Conservation (phyloP, 2,329 filamentous ascomycete species). For the Drechmeria coniospora region DNA sequence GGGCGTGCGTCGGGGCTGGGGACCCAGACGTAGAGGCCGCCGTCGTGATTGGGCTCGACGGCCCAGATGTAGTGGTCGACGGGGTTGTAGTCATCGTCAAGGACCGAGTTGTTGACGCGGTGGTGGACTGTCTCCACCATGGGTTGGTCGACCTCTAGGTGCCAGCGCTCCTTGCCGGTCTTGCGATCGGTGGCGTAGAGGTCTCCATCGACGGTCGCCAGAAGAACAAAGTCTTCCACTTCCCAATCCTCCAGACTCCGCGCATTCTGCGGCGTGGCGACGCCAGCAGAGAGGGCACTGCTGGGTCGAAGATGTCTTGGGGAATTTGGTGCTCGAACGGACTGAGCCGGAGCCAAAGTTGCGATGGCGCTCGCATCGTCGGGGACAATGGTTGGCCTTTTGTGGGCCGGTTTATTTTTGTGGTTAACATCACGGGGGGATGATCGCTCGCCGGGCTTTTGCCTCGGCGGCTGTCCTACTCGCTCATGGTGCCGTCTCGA, state of each 20-base stretch:
- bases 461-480: too few relatives aligned
- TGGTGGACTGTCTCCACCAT: slow-evolving; percentile 86
- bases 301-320: slow-evolving; percentile 42
- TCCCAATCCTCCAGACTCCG: slow-evolving; percentile 98
- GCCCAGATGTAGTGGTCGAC: slow-evolving; percentile 90
- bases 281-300: slow-evolving; percentile 44
- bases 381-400: slow-evolving; percentile 22
- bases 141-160: slow-evolving; percentile 66
- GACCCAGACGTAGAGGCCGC: slow-evolving; percentile 73
- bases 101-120: slow-evolving; percentile 47
- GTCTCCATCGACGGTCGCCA: slow-evolving; percentile 98
- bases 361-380: slow-evolving; percentile 86
- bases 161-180: slow-evolving; percentile 74
- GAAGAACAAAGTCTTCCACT: slow-evolving; percentile 98
- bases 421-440: slow-evolving; percentile 4
- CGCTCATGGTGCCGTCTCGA: too few relatives aligned
- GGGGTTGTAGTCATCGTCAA: slow-evolving; percentile 42
- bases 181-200: slow-evolving; percentile 82
- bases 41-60: slow-evolving; percentile 79
- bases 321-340: slow-evolving; percentile 83
- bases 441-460: too few relatives aligned
- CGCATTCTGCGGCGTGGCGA: slow-evolving; percentile 79
- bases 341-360: slow-evolving; percentile 90
- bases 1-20: slow-evolving; percentile 45
- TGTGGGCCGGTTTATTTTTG: slow-evolving; percentile 2